Evolutionary conservation across 352 stramenopile genomes (phyloP).

Genomic region (Pythium dissimile): DNA sequence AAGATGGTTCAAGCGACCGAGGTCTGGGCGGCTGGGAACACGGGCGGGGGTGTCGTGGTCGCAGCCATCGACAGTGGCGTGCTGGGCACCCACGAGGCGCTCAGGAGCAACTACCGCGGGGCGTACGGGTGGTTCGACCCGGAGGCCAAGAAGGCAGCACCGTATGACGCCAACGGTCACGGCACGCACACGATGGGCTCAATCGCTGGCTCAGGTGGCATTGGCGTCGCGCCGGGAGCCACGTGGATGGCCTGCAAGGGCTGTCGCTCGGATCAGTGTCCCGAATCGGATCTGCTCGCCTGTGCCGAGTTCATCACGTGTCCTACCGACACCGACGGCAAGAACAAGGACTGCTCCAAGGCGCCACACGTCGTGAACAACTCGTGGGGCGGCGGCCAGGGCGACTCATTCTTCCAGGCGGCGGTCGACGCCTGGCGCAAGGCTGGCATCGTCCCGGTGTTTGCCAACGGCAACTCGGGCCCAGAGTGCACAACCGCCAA

Average conservation of each 20-base stretch:
- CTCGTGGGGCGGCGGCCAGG: slow-evolving; percentile 19
- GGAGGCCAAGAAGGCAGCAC: slow-evolving; percentile 7
- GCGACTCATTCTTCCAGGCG: slow-evolving; percentile 4
- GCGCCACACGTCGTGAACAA: slow-evolving; percentile 25
- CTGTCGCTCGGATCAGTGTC: slow-evolving; percentile 6
- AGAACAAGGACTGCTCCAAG: slow-evolving; percentile 10
- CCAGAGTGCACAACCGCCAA: slow-evolving; percentile 5
- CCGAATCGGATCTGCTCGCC: slow-evolving; percentile 17
- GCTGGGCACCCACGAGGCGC: slow-evolving; percentile 12
- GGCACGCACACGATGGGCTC: slow-evolving; percentile 11
- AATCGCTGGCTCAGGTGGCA: background rate
- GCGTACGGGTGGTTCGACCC: slow-evolving; percentile 21
- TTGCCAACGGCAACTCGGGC: slow-evolving; percentile 24
- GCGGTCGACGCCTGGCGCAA: slow-evolving; percentile 16
- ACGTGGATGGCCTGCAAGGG: slow-evolving; percentile 1
- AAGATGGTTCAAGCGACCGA: slow-evolving; percentile 4
- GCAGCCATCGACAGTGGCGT: slow-evolving; percentile 24
- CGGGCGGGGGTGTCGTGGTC: slow-evolving; percentile 17
- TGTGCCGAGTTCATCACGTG: slow-evolving; percentile 30
- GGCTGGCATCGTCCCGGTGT: slow-evolving; percentile 26
- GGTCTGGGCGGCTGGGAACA: slow-evolving; percentile 17
- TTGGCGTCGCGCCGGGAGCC: slow-evolving; percentile 10
- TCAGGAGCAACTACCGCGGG: slow-evolving; percentile 6
- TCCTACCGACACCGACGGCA: slow-evolving; percentile 13
- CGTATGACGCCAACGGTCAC: slow-evolving; percentile 21